A percentile compares a stretch with the other conserved stretches of the same genome.
Conservation (phyloP, 225 moss, liverwort and hornwort genomes). For the Asterella californica region DNA sequence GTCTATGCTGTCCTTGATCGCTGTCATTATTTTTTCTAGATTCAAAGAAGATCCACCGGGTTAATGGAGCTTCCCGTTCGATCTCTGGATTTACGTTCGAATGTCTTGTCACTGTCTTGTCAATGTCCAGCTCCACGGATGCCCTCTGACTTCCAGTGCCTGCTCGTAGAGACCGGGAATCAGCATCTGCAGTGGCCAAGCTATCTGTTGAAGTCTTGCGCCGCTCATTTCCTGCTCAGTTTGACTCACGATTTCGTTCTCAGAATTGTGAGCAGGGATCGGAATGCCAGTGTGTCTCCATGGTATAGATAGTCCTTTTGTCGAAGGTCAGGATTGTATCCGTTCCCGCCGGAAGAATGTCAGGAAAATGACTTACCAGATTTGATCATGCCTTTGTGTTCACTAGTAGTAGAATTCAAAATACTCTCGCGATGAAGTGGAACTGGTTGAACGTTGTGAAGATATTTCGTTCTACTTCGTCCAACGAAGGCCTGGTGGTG, state of each 20-base stretch:
- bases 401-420: not conserved
- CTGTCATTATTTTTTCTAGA: not conserved
- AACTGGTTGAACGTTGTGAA: not conserved
- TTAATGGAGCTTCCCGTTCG: constrained; percentile 12
- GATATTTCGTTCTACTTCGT: not conserved
- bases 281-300: not conserved
- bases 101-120: constrained; percentile 2
- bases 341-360: not conserved
- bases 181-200: not conserved
- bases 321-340: not conserved
- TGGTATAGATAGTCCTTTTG: not conserved
- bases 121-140: not conserved
- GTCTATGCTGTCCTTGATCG: constrained; percentile 14
- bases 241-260: not conserved
- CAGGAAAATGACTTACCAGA: not conserved
- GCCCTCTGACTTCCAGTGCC: constrained; percentile 12
- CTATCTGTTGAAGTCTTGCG: not conserved
- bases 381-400: not conserved
- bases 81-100: not conserved
- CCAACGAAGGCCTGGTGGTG: not conserved
- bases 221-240: not conserved
- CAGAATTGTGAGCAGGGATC: not conserved
- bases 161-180: constrained; percentile 2
- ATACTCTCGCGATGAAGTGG: not conserved
- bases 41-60: constrained; percentile 12